These are phyloP conservation scores for Melampsora medusae DNA, from an alignment of 1,284 basidiomycete species.

Conservation along the genomic window DNA sequence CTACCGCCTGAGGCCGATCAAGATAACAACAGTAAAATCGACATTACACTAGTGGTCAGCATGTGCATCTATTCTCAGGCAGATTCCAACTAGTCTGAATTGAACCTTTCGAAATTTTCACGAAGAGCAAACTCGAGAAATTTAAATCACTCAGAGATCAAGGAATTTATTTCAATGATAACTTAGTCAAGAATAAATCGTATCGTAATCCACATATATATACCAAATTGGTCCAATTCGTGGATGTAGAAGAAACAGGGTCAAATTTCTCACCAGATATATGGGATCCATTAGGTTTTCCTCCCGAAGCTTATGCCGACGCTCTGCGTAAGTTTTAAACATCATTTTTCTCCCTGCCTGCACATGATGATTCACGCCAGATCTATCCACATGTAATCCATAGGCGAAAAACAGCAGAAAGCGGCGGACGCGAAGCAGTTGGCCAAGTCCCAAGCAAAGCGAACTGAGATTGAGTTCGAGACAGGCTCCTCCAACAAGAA, in stretches of 20 bases:
- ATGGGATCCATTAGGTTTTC: conserved; percentile 63
- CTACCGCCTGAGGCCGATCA: no score
- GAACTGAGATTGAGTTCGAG: no score
- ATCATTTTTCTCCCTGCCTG: no score
- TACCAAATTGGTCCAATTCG: conserved; percentile 81
- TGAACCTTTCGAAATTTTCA: background rate
- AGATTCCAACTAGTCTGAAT: background rate
- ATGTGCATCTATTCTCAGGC: background rate
- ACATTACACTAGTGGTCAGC: no score
- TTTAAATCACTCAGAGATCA: conserved; percentile 67
- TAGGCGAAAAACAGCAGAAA: no score
- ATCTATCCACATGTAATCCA: no score
- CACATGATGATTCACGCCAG: no score
- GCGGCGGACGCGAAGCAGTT: no score
- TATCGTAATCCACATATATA: conserved; percentile 95
- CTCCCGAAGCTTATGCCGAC: conserved; percentile 11
- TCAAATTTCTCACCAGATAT: conserved; percentile 71
- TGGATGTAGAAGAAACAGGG: conserved; percentile 78
- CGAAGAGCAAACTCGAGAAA: conserved; percentile 63
- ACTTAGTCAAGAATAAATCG: conserved; percentile 78
- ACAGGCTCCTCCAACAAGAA: no score
- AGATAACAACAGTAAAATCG: no score
- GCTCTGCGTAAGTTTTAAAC: conserved; percentile 3
- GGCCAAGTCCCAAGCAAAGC: no score
- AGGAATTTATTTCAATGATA: conserved; percentile 87